Evolutionary conservation across 768 basidiomycete species (phyloP), one percentile per base, ranked within the genome.

Genomic region (Lentinula sp.): DNA sequence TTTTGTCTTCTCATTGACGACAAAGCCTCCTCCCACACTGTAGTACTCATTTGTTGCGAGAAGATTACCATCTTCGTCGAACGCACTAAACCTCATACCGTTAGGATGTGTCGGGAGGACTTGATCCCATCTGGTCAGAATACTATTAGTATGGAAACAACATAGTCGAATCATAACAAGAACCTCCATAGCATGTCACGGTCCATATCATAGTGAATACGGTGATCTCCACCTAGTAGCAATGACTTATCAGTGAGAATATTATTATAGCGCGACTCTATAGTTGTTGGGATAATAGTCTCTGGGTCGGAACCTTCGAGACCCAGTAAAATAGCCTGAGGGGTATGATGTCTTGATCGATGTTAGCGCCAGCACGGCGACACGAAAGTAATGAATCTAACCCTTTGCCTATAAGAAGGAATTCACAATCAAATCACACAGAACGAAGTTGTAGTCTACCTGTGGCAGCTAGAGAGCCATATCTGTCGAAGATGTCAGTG

Each of bases 1-100:
- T 79, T 95, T 89, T 1, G 94, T 97, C 71, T 93, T 91, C 43
- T 95, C 91, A 67, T 97, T 97, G 28, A 97, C 93, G 3, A 96
- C 94, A 69, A 96, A 97, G 2, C 94, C 94, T 48, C 94, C 94
- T 2, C 94, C 93, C 53, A 97, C 93, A 59, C 90, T 93, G 70
- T 92, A 97, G 68, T 96, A 98, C 70, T 95, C 91, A 66, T 98
- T 98, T 11, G 93, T 95, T 1, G 95, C 95, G 61, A 98, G 76
- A 62, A 98, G 74, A 64, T 91, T 85, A 1, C 95, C 95, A n/a
- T 88, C 78, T 50, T 81, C 78, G 57, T 80, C 86, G 65, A 94
- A 98, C 37, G 84, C 89, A 39, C 87, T 87, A 71, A 98, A 98
- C 8, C 93, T 82, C 85, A 98, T 95, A 48, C 95, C 95, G 69